Evolutionary conservation across 306 rosid genomes (phyloP).

Genomic region (Trifolium pratense): DNA sequence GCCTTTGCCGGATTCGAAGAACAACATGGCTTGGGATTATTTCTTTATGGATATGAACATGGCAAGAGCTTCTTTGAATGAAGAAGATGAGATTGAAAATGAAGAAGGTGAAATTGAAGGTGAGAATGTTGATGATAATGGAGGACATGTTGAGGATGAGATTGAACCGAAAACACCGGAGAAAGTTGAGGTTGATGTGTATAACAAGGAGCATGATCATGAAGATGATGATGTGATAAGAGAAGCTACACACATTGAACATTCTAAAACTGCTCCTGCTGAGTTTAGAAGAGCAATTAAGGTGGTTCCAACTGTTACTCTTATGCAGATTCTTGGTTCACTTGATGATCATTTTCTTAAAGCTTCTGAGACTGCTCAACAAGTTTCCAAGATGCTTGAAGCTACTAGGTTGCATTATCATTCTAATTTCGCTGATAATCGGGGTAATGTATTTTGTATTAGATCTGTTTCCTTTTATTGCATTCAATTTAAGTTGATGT

Average conservation of each 20-base stretch:
- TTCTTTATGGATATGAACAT: slow-evolving; percentile 63
- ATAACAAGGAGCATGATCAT: slow-evolving; percentile 9
- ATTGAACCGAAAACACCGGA: slow-evolving; percentile 81
- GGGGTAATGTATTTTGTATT: slow-evolving; percentile 51
- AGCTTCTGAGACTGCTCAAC: slow-evolving; percentile 77
- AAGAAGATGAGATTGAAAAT: slow-evolving; percentile 47
- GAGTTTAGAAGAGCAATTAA: slow-evolving; percentile 61
- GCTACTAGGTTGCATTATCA: slow-evolving; percentile 91
- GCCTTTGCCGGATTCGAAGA: slow-evolving; percentile 74
- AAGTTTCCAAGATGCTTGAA: slow-evolving; percentile 82
- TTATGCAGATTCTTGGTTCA: slow-evolving; percentile 56
- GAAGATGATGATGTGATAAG: slow-evolving; percentile 33
- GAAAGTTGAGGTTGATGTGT: slow-evolving; percentile 45
- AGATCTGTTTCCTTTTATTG: not conserved
- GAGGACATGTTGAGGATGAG: slow-evolving; percentile 42
- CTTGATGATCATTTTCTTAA: slow-evolving; percentile 77
- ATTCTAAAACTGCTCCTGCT: slow-evolving; percentile 70
- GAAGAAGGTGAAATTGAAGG: slow-evolving; percentile 44
- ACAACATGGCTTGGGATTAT: slow-evolving; percentile 78
- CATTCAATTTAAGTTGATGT: not conserved
- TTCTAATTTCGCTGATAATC: slow-evolving; percentile 86
- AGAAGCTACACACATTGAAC: slow-evolving; percentile 59
- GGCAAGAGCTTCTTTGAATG: slow-evolving; percentile 61
- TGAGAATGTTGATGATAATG: slow-evolving; percentile 36
- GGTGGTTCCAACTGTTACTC: slow-evolving; percentile 51